phyloP scores from a whole-genome alignment of 495 filamentous ascomycete species.

The Bacidia gigantensis region DNA sequence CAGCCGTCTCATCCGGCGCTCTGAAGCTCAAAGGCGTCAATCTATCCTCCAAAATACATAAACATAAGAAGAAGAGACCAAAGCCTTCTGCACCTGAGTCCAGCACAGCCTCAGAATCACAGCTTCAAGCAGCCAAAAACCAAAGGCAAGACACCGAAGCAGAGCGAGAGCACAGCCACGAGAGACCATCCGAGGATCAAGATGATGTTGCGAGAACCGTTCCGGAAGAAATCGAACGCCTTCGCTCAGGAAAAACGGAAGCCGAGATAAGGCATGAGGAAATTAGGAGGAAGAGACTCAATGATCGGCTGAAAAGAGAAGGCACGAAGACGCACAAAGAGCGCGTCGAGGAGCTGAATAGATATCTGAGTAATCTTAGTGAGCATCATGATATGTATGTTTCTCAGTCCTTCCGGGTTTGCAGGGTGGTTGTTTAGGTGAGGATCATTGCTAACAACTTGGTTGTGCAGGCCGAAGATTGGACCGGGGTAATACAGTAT shows the following conservation, averaged over 20 bases:
- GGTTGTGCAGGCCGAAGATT: constrained; percentile 48
- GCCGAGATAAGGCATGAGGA: constrained; percentile 73
- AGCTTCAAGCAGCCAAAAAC: neutral
- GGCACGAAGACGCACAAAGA: constrained; percentile 94
- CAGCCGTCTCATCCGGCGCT: constrained; percentile 47
- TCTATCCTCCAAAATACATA: constrained; percentile 34
- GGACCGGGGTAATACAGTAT: constrained; percentile 45
- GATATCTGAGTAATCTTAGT: constrained; percentile 77
- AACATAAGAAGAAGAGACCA: constrained; percentile 49
- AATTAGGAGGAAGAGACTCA: constrained; percentile 50
- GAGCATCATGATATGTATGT: constrained; percentile 95
- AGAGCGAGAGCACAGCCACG: constrained; percentile 21
- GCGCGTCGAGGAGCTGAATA: constrained; percentile 89
- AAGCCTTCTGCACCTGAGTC: constrained; percentile 19
- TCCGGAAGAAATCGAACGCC: constrained; percentile 2
- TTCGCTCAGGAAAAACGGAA: constrained; percentile 54
- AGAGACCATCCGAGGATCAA: constrained; percentile 8
- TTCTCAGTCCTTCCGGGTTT: constrained; percentile 1
- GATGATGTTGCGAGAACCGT: neutral
- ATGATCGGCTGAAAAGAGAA: constrained; percentile 64
- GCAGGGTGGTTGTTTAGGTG: neutral
- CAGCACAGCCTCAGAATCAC: constrained; percentile 1
- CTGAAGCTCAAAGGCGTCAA: constrained; percentile 71
- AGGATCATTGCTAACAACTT: neutral
- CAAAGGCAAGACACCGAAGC: neutral